Evolutionary conservation across 2,329 filamentous ascomycete genomes (phyloP).

Genomic region (Phaeosphaeriaceae sp.): DNA sequence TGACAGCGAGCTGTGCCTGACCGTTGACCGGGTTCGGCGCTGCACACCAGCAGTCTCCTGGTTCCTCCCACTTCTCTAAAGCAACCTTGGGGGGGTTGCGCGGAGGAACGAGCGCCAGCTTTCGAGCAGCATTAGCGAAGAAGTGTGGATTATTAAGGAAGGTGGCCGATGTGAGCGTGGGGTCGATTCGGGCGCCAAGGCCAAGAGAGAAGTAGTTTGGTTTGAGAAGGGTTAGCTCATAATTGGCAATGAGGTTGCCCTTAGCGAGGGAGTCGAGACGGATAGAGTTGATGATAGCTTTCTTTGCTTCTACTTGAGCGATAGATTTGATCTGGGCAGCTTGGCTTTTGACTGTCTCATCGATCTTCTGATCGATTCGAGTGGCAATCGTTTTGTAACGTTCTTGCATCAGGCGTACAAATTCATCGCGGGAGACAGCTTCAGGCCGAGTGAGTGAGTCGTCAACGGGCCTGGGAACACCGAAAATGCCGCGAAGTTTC

Average conservation of each 20-base stretch:
- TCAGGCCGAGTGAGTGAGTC: conserved; percentile 12
- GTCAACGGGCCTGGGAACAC: conserved; percentile 10
- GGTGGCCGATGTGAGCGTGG: conserved; percentile 63
- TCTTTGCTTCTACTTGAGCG: conserved; percentile 31
- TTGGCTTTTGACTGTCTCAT: conserved; percentile 23
- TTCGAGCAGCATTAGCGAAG: conserved; percentile 6
- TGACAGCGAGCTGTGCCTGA: conserved; percentile 69
- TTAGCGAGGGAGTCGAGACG: conserved; percentile 40
- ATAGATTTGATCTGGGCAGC: conserved; percentile 22
- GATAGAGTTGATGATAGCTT: conserved; percentile 40
- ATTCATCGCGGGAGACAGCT: conserved; percentile 57
- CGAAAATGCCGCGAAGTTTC: conserved; percentile 38
- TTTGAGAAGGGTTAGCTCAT: conserved; percentile 40
- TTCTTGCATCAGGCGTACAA: conserved; percentile 47
- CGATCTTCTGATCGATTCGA: conserved; percentile 34
- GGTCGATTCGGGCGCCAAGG: conserved; percentile 70
- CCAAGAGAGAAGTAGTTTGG: conserved; percentile 77
- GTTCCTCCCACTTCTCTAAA: conserved; percentile 73
- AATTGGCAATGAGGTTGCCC: conserved; percentile 40
- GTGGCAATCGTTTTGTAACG: conserved; percentile 27
- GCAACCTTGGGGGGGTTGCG: conserved; percentile 60
- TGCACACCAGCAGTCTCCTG: conserved; percentile 89
- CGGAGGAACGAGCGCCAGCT: conserved; percentile 23
- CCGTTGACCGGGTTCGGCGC: conserved; percentile 55
- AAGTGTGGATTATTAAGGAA: conserved; percentile 21